A percentile compares a stretch with the other conserved stretches of the same genome.
Conservation (phyloP, 805 yeast genomes). For the Grigorovia transvaalensis region DNA sequence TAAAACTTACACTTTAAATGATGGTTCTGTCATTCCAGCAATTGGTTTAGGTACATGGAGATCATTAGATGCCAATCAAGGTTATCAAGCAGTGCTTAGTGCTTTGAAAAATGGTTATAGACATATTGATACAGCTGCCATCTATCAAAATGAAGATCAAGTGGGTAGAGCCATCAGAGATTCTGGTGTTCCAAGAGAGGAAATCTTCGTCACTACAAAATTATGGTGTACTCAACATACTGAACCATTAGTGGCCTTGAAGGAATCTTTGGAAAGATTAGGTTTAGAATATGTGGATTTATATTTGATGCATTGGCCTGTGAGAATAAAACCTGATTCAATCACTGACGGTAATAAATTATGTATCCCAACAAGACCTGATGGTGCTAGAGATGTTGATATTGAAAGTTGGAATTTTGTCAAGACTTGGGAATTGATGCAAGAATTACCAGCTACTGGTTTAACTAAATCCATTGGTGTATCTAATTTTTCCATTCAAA, state of each 20-base stretch:
- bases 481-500: conserved; percentile 55
- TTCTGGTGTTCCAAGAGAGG: conserved; percentile 52
- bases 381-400: conserved; percentile 33
- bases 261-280: conserved; percentile 49
- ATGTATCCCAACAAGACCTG: conserved; percentile 29
- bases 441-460: conserved; percentile 38
- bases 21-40: conserved; percentile 53
- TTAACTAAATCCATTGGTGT: conserved; percentile 63
- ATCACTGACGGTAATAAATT: conserved; percentile 28
- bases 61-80: conserved; percentile 44
- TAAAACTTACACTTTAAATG: conserved; percentile 37
- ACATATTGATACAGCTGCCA: conserved; percentile 71
- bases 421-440: conserved; percentile 56
- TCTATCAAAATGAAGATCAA: conserved; percentile 54
- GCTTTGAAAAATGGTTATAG: conserved; percentile 60
- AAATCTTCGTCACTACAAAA: conserved; percentile 63
- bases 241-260: conserved; percentile 42
- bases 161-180: conserved; percentile 50
- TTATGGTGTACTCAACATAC: conserved; percentile 47
- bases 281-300: conserved; percentile 70
- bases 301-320: conserved; percentile 79
- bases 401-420: conserved; percentile 32
- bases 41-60: conserved; percentile 72
- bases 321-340: conserved; percentile 36
- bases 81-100: conserved; percentile 42